Evolutionary conservation across 176 grass and related monocot genomes (phyloP).

Genomic region (Triticum turgidum): DNA sequence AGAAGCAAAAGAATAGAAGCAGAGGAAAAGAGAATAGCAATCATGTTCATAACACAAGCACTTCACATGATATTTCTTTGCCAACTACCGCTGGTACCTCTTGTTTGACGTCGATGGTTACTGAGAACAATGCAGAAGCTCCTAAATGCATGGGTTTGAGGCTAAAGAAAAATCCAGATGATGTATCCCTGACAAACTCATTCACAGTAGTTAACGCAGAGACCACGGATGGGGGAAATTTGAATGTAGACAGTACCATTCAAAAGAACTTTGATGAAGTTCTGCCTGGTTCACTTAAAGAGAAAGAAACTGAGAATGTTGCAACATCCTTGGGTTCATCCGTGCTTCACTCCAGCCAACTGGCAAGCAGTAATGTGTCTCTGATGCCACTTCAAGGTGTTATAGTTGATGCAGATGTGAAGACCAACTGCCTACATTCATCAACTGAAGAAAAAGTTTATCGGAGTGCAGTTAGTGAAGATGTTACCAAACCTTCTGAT

Average conservation of each 20-base stretch:
- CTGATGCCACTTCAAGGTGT: background rate
- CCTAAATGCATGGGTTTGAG: background rate
- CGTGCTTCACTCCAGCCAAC: background rate
- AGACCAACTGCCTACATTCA: background rate
- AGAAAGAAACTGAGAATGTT: conserved; percentile 16
- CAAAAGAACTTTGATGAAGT: conserved; percentile 4
- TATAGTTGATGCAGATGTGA: conserved; percentile 21
- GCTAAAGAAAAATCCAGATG: conserved; percentile 8
- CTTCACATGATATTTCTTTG: conserved; percentile 1
- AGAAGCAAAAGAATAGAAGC: conserved; percentile 9
- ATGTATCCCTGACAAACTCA: background rate
- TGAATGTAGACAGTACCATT: conserved; percentile 8
- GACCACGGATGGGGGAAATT: background rate
- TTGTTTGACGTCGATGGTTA: background rate
- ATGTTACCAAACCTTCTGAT: background rate
- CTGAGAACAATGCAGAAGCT: conserved; percentile 17
- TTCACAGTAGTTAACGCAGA: background rate
- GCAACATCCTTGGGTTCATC: conserved; percentile 18
- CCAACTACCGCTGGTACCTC: background rate
- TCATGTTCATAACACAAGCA: background rate
- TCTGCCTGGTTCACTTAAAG: conserved; percentile 4
- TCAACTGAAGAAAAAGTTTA: conserved; percentile 14
- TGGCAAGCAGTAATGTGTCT: background rate
- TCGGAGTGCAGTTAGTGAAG: background rate
- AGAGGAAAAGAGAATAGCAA: conserved; percentile 9